A percentile compares a stretch with the other conserved stretches of the same genome.
Evolutionary conservation across 768 basidiomycete species (phyloP).

Genomic region (Termitomyces sp.): DNA sequence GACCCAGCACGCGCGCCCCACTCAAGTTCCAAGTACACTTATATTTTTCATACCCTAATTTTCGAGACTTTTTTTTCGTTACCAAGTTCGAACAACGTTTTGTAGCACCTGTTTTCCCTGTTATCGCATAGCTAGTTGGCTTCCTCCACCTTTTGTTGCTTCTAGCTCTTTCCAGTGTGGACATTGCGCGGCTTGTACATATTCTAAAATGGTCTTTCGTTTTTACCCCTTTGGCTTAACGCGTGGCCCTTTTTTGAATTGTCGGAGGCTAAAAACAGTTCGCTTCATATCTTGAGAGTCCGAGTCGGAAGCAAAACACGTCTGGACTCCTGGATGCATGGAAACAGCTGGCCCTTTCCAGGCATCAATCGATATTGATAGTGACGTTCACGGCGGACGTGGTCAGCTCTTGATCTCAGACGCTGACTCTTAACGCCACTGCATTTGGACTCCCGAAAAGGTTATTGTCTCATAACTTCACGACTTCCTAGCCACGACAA

Average conservation of each 20-base stretch:
- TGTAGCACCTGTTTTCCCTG: neutral
- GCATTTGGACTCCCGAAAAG: neutral
- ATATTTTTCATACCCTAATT: slow-evolving; percentile 6
- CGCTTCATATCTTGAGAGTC: neutral
- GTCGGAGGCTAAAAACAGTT: slow-evolving; percentile 1
- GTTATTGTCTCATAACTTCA: slow-evolving; percentile 1
- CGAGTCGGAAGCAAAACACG: neutral
- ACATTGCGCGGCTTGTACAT: neutral
- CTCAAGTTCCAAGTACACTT: slow-evolving; percentile 1
- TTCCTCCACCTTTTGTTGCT: neutral
- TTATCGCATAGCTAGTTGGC: neutral
- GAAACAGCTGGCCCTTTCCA: neutral
- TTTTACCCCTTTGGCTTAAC: neutral
- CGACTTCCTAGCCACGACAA: neutral
- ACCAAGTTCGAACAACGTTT: neutral
- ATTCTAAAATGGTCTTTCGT: neutral
- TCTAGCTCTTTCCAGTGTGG: neutral
- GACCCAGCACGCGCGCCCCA: neutral
- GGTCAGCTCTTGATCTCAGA: neutral
- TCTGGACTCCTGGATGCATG: neutral
- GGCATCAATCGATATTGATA: slow-evolving; percentile 3
- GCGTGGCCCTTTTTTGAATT: neutral
- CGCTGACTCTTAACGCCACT: slow-evolving; percentile 4
- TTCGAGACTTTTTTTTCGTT: neutral
- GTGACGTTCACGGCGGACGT: neutral